Base-by-base conservation (phyloP, 2,329 filamentous ascomycete species). In the Sporothrix globosa region DNA sequence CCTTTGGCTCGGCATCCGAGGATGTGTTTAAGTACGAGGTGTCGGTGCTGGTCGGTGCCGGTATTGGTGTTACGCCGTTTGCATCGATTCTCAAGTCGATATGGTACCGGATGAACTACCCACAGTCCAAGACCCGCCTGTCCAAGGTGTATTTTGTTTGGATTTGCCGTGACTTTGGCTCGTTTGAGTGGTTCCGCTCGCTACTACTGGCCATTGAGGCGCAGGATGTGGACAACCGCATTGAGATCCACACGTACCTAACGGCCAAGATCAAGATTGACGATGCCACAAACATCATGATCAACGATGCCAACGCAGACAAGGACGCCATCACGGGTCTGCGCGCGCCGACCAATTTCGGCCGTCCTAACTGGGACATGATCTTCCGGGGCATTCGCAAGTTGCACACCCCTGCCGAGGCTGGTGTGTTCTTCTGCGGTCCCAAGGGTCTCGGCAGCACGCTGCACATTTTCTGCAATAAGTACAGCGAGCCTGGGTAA, bases 61-160 rank as follows among this genome's bases (percentile, higher is more conserved):
- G 92, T 79, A 95, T 95, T 74, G 92, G 92, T 74, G 91, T 94
- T 14, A 95, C 92, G n/a, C 92, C 92, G 0, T 95, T 93, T 81
- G 92, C 92, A 14, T 93, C 91, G 0, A 94, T 95, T 75, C 85
- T 95, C 77, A 96, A 96, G 84, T 93, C 91, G 68, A 95, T 96
- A 81, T 96, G 92, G 92, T 96, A 96, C 83, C 88, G 92, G 66
- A 93, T 95, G 90, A 95, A 93, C 84, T 94, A 92, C 81, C 91
- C 91, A 2, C 90, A 92, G 78, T 88, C 90, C 80, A 91, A 91
- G 82, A 94, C 91, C 2, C 86, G 91, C 4, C 85, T 96, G 56
- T 86, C 90, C 77, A 96, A 96, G 80, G 92, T 96, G 30, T 96
- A 96, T 83, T 96, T 96, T 83, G 93, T 96, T 86, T 96, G 92